phyloP scores from a whole-genome alignment of 305 asterid species.

The Fraxinus latifolia region DNA sequence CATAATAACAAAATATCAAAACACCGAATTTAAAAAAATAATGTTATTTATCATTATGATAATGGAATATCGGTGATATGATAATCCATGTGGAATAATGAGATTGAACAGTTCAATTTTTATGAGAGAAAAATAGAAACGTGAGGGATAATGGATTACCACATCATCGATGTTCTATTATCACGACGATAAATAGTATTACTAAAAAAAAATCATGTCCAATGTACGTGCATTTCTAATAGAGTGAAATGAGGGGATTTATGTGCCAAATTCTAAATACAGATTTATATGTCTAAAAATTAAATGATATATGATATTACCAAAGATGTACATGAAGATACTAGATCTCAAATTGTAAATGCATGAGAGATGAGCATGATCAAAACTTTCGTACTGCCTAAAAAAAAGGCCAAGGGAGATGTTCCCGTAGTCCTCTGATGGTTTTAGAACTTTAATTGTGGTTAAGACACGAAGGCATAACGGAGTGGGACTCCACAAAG shows the following conservation, averaged over 20 bases:
- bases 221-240: neutral
- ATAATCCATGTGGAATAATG: too few species aligned
- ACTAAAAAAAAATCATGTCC: neutral
- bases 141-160: neutral
- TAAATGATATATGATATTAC: neutral
- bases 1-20: neutral
- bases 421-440: neutral
- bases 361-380: neutral
- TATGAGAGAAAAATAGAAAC: neutral
- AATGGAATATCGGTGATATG: neutral
- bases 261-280: neutral
- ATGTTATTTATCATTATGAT: too few species aligned
- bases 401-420: neutral
- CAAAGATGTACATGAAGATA: neutral
- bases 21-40: neutral
- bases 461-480: neutral
- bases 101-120: neutral
- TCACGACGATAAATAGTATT: neutral
- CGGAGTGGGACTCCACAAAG: neutral
- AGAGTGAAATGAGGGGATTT: neutral
- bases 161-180: too few species aligned
- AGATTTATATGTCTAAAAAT: neutral
- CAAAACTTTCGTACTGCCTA: neutral
- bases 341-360: neutral
- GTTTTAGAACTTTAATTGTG: neutral